phyloP scores from a whole-genome alignment of 2,329 filamentous ascomycete genomes.

The Pezicula radicicola region DNA sequence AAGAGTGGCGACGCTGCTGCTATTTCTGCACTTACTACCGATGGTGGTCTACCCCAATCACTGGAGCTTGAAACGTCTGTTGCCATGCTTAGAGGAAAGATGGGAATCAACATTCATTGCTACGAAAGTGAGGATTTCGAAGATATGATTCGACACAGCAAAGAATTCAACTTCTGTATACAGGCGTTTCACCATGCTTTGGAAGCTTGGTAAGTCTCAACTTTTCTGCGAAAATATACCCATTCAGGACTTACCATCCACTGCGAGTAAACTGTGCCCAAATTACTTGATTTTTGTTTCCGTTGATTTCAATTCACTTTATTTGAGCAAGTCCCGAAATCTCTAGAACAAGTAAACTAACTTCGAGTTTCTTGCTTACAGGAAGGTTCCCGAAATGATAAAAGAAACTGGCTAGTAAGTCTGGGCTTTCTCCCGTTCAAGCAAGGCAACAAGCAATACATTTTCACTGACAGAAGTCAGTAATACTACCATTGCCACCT shows the following conservation, averaged over 20 bases:
- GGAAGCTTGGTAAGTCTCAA: constrained; percentile 28
- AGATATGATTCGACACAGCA: constrained; percentile 38
- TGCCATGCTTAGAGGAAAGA: constrained; percentile 36
- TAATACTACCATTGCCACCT: constrained; percentile 40
- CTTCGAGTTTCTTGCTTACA: no score
- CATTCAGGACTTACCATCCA: no score
- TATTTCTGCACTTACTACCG: constrained; percentile 14
- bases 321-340: no score
- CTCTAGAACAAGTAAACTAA: no score
- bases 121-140: constrained; percentile 42
- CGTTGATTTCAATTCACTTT: no score
- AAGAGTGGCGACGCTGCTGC: constrained; percentile 15
- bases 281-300: no score
- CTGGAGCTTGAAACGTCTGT: constrained; percentile 38
- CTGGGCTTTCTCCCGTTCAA: background rate
- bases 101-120: constrained; percentile 42
- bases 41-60: constrained; percentile 27
- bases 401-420: constrained; percentile 34
- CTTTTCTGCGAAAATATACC: no score
- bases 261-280: no score
- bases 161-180: constrained; percentile 39
- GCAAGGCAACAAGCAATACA: no score
- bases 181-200: constrained; percentile 39
- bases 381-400: constrained; percentile 35
- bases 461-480: constrained; percentile 9